Percentiles rank a stretch among this genome's conserved stretches.
These are phyloP conservation scores for Eucommia ulmoides DNA, from an alignment of 257 asterid species.

Conservation along the genomic window DNA sequence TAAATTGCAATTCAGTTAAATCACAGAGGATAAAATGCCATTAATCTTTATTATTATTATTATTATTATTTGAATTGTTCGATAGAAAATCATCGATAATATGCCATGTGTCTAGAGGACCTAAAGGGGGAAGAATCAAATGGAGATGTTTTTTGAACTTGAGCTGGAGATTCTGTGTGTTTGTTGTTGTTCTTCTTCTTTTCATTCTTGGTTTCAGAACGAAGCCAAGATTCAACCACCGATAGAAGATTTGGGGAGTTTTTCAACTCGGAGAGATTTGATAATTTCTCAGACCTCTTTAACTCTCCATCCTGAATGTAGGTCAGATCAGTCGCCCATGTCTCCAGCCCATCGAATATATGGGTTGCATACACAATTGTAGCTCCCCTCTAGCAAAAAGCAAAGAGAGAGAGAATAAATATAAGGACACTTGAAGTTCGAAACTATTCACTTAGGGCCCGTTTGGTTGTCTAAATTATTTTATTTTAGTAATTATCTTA, in stretches of 20 bases:
- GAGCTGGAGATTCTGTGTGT: constrained; percentile 23
- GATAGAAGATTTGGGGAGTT: constrained; percentile 53
- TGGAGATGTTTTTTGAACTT: constrained; percentile 40
- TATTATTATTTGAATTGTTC: too few relatives aligned
- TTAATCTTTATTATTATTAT: too few relatives aligned
- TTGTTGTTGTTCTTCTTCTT: constrained; percentile 41
- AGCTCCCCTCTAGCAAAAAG: constrained; percentile 68
- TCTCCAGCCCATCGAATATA: constrained; percentile 92
- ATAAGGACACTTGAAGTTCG: too few relatives aligned
- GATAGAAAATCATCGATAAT: constrained; percentile 64
- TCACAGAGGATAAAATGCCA: too few relatives aligned
- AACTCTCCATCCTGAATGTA: constrained; percentile 79
- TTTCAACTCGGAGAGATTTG: constrained; percentile 58
- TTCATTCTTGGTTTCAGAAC: constrained; percentile 66
- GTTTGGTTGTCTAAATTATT: too few relatives aligned
- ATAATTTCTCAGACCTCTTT: constrained; percentile 59
- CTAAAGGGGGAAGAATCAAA: constrained; percentile 62
- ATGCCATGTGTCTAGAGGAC: constrained; percentile 89
- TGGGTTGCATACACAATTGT: constrained; percentile 91
- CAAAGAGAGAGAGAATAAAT: constrained; percentile 1
- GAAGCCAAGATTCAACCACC: constrained; percentile 81
- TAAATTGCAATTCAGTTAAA: too few relatives aligned
- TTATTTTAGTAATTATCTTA: too few relatives aligned
- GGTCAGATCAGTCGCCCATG: constrained; percentile 84
- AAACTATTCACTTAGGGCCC: too few relatives aligned